Conservation (phyloP, 1,284 basidiomycete genomes). For the Ganoderma sp. region DNA sequence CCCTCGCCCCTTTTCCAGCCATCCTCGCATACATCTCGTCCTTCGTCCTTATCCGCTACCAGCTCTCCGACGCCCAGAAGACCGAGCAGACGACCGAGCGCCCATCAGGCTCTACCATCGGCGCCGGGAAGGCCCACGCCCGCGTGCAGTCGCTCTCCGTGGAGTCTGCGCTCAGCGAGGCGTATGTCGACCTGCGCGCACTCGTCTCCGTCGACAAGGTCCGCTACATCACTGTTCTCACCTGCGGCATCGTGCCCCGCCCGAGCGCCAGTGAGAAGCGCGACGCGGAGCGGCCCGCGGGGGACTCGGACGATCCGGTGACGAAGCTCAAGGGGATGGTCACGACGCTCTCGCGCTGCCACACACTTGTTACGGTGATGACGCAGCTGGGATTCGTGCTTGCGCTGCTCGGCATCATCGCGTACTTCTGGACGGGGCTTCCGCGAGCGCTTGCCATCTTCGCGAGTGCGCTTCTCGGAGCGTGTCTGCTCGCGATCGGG, state of each 20-base stretch:
- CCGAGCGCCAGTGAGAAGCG: background rate
- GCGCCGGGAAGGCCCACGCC: background rate
- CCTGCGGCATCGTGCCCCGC: background rate
- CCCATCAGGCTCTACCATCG: background rate
- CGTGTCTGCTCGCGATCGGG: constrained; percentile 28
- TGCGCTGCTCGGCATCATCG: constrained; percentile 41
- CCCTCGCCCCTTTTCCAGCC: constrained; percentile 21
- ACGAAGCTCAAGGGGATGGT: constrained; percentile 36
- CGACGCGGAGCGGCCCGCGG: constrained; percentile 2
- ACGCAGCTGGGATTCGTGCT: constrained; percentile 43
- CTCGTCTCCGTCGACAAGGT: constrained; percentile 28
- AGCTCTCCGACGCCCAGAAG: constrained; percentile 38
- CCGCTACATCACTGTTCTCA: constrained; percentile 15
- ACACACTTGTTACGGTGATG: constrained; percentile 40
- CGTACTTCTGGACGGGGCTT: constrained; percentile 44
- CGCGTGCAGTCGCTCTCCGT: background rate
- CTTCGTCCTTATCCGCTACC: constrained; percentile 44
- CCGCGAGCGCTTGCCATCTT: constrained; percentile 41
- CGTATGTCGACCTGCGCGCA: constrained; percentile 23
- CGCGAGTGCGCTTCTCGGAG: constrained; percentile 39
- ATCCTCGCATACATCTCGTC: constrained; percentile 44
- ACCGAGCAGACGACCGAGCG: constrained; percentile 24
- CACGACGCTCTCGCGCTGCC: constrained; percentile 40
- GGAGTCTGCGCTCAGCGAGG: background rate
- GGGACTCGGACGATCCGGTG: constrained; percentile 9